phyloP scores from a whole-genome alignment of 1,284 basidiomycete genomes.

The Puccinia triticina region DNA sequence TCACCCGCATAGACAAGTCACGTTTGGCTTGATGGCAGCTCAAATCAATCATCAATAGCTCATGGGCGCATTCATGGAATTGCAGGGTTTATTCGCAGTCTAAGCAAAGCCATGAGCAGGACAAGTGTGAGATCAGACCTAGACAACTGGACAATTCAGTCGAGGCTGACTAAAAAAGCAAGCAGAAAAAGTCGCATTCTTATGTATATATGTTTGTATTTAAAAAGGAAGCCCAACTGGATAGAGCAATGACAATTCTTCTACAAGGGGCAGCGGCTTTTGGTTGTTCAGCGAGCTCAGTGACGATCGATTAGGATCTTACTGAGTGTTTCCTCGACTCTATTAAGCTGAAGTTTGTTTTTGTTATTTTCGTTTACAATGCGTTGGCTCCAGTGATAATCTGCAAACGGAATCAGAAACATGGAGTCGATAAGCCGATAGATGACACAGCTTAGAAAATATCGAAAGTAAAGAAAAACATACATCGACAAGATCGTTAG shows the following conservation, averaged over 20 bases:
- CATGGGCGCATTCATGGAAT: background rate
- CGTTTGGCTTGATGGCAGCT: too few relatives aligned
- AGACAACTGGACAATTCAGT: background rate
- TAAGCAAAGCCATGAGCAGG: background rate
- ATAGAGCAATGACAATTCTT: slow-evolving; percentile 4
- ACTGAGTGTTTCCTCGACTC: background rate
- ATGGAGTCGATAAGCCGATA: background rate
- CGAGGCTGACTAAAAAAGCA: background rate
- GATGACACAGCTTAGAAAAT: background rate
- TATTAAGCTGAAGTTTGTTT: background rate
- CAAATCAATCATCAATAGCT: background rate
- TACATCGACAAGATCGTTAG: slow-evolving; percentile 52
- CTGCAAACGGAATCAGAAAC: slow-evolving; percentile 4
- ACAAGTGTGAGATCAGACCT: too few relatives aligned
- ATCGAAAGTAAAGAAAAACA: background rate
- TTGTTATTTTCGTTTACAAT: slow-evolving; percentile 25
- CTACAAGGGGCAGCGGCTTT: background rate
- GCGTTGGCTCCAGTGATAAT: slow-evolving; percentile 52
- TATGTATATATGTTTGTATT: background rate
- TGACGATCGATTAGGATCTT: background rate
- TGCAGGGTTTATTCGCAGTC: background rate
- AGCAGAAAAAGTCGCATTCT: background rate
- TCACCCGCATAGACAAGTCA: too few relatives aligned
- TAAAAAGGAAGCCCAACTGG: background rate
- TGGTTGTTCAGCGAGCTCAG: background rate